phyloP scores from a whole-genome alignment of 495 filamentous ascomycete species.

The Margaritispora aquatica region DNA sequence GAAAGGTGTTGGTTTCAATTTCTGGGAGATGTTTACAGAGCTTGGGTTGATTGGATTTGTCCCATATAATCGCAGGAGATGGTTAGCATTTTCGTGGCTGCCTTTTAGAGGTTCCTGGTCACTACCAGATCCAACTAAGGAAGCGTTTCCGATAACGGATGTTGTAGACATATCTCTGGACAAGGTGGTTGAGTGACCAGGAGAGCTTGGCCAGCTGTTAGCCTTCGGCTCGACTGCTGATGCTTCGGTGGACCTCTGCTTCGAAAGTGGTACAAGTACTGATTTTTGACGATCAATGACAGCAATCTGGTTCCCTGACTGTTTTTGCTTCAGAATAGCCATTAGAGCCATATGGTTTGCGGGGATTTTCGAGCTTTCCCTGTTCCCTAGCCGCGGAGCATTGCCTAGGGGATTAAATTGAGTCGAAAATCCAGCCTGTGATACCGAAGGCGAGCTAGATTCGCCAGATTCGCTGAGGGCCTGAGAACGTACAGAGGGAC shows the following conservation, averaged over 20 bases:
- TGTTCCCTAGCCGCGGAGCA: not conserved
- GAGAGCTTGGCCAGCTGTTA: too few relatives aligned
- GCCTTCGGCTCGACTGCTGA: not conserved
- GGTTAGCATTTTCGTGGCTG: not conserved
- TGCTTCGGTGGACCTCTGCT: not conserved
- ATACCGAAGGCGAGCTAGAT: not conserved
- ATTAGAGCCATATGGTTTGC: too few relatives aligned
- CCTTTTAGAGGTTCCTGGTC: conserved; percentile 22
- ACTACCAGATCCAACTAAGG: too few relatives aligned
- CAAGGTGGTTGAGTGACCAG: too few relatives aligned
- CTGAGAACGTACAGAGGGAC: conserved; percentile 11
- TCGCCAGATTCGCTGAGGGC: not conserved
- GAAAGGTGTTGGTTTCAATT: conserved; percentile 1
- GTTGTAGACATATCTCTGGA: too few relatives aligned
- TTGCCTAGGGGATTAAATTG: not conserved
- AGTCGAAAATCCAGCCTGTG: not conserved
- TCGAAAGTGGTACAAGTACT: not conserved
- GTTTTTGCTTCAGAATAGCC: too few relatives aligned
- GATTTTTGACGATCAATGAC: not conserved
- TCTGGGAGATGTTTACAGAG: not conserved
- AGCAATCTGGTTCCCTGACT: too few relatives aligned
- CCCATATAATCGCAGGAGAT: not conserved
- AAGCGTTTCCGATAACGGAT: too few relatives aligned
- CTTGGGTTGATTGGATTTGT: not conserved
- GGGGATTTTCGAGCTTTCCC: not conserved